Evolutionary conservation across 257 asterid species (phyloP).

Genomic region (Solanum tacnaense): DNA sequence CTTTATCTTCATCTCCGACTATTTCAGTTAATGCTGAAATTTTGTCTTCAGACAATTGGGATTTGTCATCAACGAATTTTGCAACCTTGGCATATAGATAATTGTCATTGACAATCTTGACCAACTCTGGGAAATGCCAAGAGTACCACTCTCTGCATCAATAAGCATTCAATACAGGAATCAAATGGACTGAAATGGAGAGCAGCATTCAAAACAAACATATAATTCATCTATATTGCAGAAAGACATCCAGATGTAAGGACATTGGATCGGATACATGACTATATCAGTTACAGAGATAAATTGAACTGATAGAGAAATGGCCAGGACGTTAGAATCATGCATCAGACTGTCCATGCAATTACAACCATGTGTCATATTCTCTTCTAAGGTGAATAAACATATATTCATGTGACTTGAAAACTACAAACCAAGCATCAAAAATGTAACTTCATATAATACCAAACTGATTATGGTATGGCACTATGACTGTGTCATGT

Average conservation of each 20-base stretch:
- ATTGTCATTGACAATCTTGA: constrained; percentile 78
- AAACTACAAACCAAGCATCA: not conserved
- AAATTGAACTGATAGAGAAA: not conserved
- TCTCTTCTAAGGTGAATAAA: not conserved
- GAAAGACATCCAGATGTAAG: not conserved
- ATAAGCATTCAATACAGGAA: not conserved
- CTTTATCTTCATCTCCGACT: constrained; percentile 92
- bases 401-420: not conserved
- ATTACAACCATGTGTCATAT: not conserved
- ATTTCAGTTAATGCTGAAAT: constrained; percentile 56
- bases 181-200: not conserved
- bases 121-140: constrained; percentile 97
- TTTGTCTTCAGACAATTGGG: constrained; percentile 55
- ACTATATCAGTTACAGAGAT: not conserved
- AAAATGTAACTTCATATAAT: not conserved
- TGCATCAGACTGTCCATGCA: not conserved
- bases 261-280: not conserved
- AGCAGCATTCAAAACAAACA: not conserved
- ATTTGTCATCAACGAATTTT: constrained; percentile 80
- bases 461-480: not conserved
- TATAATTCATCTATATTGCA: not conserved
- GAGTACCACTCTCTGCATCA: constrained; percentile 88
- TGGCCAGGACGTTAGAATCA: not conserved
- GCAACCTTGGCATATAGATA: constrained; percentile 84
- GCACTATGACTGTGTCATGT: not conserved